Percentiles rank a stretch among this genome's conserved stretches.
Conservation (phyloP, 345 rosid genomes). For the Hibiscus mutabilis region DNA sequence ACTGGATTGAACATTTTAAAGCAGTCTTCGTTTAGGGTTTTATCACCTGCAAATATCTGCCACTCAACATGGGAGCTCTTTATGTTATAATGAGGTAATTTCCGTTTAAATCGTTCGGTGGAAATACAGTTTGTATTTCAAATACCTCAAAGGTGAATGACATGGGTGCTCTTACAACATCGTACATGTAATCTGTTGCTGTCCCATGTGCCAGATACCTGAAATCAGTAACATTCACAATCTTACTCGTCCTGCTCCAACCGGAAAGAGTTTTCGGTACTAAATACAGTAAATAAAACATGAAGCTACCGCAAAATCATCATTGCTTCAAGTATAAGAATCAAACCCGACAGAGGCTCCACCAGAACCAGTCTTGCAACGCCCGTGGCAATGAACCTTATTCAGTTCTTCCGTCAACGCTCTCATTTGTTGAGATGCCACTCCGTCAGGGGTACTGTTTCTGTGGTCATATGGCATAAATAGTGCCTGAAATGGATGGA, state of each 20-base stretch:
- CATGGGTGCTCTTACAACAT: constrained; percentile 77
- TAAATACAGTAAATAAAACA: not conserved
- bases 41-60: constrained; percentile 80
- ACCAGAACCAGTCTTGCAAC: constrained; percentile 86
- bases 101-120: not conserved
- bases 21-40: constrained; percentile 69
- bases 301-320: not conserved
- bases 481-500: constrained; percentile 43
- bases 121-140: constrained; percentile 17
- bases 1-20: constrained; percentile 94
- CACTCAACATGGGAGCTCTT: constrained; percentile 9
- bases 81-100: not conserved
- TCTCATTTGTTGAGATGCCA: constrained; percentile 42
- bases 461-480: constrained; percentile 99
- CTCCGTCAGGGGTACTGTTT: constrained; percentile 65
- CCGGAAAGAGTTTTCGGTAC: not conserved
- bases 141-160: constrained; percentile 98
- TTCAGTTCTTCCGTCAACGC: constrained; percentile 68
- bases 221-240: constrained; percentile 13
- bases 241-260: not conserved
- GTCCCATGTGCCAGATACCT: constrained; percentile 99
- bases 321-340: constrained; percentile 6
- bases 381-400: constrained; percentile 62
- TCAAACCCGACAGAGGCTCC: constrained; percentile 98
- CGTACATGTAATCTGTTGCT: constrained; percentile 94